Conservation (phyloP, 208 protist genomes). For the Plasmodiophora brassicae region DNA sequence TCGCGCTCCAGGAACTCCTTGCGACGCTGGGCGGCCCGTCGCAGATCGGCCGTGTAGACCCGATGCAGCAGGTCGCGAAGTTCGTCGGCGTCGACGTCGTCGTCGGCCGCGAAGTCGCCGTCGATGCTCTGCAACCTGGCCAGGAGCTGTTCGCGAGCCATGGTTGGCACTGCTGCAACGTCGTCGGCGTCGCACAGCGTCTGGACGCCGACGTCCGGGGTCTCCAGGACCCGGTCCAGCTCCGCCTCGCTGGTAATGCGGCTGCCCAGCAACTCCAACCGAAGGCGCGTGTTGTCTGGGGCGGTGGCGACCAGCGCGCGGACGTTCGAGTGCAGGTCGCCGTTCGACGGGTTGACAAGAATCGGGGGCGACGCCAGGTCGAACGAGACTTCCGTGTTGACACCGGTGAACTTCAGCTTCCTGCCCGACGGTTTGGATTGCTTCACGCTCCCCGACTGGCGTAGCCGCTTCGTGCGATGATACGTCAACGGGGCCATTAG, state of each 20-base stretch:
- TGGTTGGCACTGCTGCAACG: not conserved
- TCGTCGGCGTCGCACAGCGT: not conserved
- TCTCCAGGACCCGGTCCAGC: not conserved
- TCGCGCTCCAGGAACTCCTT: not conserved
- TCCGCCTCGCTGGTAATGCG: not conserved
- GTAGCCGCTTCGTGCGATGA: not conserved
- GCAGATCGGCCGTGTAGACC: not conserved
- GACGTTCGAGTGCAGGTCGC: not conserved
- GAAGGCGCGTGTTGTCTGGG: not conserved
- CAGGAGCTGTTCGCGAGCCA: not conserved
- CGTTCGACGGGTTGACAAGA: not conserved
- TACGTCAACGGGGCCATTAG: not conserved
- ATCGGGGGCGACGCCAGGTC: not conserved
- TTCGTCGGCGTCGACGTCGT: not conserved
- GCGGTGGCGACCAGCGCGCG: not conserved
- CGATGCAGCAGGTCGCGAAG: not conserved
- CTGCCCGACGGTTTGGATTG: not conserved
- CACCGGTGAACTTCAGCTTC: not conserved
- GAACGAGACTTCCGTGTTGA: constrained; percentile 25
- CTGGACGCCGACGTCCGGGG: not conserved
- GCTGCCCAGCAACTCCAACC: constrained; percentile 25
- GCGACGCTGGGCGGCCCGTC: not conserved
- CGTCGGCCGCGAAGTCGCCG: not conserved
- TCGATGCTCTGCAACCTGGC: not conserved
- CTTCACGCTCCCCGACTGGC: not conserved